phyloP scores from a whole-genome alignment of 805 yeast genomes.

The Clavispora phyllophila region DNA sequence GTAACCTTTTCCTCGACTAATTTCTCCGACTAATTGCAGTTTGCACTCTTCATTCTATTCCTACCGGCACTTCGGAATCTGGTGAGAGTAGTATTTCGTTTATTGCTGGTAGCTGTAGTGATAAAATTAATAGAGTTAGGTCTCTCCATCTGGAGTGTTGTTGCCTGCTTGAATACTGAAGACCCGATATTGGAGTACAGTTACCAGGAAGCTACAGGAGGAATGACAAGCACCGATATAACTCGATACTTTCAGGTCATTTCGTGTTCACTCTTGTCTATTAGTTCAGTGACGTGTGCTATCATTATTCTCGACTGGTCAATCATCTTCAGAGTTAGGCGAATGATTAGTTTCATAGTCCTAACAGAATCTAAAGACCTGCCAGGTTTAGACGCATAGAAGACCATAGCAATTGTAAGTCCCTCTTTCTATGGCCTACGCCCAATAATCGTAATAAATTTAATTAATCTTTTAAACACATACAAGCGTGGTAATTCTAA shows the following conservation, averaged over 20 bases:
- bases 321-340: background rate
- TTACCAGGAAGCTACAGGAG: slow-evolving; percentile 3
- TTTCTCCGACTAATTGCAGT: background rate
- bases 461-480: background rate
- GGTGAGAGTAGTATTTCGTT: slow-evolving; percentile 2
- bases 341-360: background rate
- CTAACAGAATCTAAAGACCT: background rate
- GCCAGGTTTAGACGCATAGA: background rate
- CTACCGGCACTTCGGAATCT: background rate
- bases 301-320: background rate
- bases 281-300: slow-evolving; percentile 12
- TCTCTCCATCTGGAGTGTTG: slow-evolving; percentile 14
- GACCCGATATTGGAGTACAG: background rate
- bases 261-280: slow-evolving; percentile 5
- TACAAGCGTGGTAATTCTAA: background rate
- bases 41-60: background rate
- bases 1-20: too few species aligned
- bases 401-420: too few species aligned
- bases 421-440: too few species aligned
- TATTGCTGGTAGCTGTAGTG: slow-evolving; percentile 14
- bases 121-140: slow-evolving; percentile 19
- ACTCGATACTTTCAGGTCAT: slow-evolving; percentile 25
- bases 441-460: background rate
- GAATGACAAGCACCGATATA: slow-evolving; percentile 13
- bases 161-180: slow-evolving; percentile 15